Evolutionary conservation across 768 basidiomycete species (phyloP).

Genomic region (Zangia roseola): DNA sequence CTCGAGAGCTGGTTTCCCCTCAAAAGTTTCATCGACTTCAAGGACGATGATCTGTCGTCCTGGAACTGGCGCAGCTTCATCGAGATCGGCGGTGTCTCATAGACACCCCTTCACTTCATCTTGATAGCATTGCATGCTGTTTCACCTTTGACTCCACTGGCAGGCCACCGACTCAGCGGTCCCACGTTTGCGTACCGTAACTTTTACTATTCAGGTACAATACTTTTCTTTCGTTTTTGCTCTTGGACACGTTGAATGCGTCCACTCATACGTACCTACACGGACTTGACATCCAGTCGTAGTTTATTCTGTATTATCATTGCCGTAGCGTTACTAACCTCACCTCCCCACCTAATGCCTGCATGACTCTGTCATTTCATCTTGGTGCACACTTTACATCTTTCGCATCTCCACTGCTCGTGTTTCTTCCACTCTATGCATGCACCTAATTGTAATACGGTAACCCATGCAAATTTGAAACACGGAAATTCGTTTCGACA

Average conservation of each 20-base stretch:
- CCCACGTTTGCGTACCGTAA: slow-evolving; percentile 4
- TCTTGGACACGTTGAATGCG: slow-evolving; percentile 6
- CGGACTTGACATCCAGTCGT: slow-evolving; percentile 9
- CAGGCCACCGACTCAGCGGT: slow-evolving; percentile 3
- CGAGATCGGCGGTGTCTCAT: slow-evolving; percentile 44
- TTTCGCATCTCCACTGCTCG: neutral
- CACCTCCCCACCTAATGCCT: slow-evolving; percentile 6
- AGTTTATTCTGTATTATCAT: slow-evolving; percentile 14
- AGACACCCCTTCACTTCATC: neutral
- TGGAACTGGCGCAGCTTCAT: slow-evolving; percentile 67
- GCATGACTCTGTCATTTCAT: neutral
- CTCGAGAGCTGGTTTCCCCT: slow-evolving; percentile 53
- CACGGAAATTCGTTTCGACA: neutral
- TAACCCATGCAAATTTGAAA: neutral
- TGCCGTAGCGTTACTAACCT: neutral
- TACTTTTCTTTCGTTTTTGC: slow-evolving; percentile 4
- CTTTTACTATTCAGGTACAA: slow-evolving; percentile 11
- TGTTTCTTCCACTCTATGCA: neutral
- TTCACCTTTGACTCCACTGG: neutral
- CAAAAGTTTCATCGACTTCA: slow-evolving; percentile 65
- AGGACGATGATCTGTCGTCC: slow-evolving; percentile 43
- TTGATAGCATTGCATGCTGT: neutral
- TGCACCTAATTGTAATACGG: neutral
- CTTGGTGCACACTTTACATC: slow-evolving; percentile 8
- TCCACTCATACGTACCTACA: slow-evolving; percentile 23